Evolutionary conservation across 2,329 filamentous ascomycete species (phyloP).

Genomic region (Huntiella savannae): DNA sequence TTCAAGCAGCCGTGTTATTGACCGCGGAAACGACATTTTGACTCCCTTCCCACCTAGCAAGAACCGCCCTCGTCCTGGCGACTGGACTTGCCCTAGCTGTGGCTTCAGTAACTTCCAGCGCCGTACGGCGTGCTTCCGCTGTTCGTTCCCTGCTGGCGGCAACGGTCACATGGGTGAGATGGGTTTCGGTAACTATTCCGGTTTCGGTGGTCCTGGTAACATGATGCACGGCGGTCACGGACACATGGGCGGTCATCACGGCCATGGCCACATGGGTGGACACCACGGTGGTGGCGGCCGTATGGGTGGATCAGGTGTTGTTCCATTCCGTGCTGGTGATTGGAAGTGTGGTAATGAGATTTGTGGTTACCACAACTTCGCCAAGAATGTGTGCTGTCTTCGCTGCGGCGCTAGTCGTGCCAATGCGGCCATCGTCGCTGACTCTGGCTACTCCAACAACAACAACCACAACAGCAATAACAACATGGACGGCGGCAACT

Average conservation of each 20-base stretch:
- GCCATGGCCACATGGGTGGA: conserved; percentile 27
- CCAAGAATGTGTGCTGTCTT: conserved; percentile 95
- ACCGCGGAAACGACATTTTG: conserved; percentile 86
- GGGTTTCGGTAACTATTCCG: conserved; percentile 42
- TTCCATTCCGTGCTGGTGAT: conserved; percentile 94
- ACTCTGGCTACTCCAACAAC: conserved; percentile 75
- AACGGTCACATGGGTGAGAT: conserved; percentile 47
- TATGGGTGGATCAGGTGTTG: conserved; percentile 65
- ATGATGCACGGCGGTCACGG: conserved; percentile 37
- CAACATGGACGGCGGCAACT: conserved; percentile 1
- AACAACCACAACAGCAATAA: conserved; percentile 63
- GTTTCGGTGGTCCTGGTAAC: conserved; percentile 51
- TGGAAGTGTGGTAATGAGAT: conserved; percentile 98
- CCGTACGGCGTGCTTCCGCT: conserved; percentile 94
- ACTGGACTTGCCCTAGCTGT: conserved; percentile 97
- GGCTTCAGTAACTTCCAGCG: conserved; percentile 99
- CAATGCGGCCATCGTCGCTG: conserved; percentile 81
- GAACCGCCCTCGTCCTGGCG: conserved; percentile 88
- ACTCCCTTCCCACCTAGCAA: conserved; percentile 97
- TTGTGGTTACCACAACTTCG: conserved; percentile 97
- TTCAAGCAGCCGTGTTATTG: conserved; percentile 87
- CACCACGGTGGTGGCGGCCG: conserved; percentile 41
- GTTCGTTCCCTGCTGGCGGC: conserved; percentile 91
- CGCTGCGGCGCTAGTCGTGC: conserved; percentile 90
- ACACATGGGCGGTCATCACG: conserved; percentile 20